Base-by-base conservation (phyloP, 2,329 filamentous ascomycete genomes). In the Salinomyces thailandicus region DNA sequence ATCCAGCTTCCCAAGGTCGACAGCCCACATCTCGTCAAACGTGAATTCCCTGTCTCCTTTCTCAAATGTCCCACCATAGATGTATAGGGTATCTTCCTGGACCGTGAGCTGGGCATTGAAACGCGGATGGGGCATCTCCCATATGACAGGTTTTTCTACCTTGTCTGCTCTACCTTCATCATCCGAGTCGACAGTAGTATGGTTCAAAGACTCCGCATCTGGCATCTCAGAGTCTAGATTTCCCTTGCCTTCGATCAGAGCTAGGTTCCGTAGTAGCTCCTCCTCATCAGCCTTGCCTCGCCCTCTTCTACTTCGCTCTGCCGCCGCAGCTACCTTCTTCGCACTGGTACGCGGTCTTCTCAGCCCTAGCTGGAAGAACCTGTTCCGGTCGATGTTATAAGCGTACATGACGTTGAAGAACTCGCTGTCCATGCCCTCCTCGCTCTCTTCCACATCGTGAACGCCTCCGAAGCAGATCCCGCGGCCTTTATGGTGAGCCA, bases 391-490 rank as follows among this genome's bases (percentile, higher is more conserved):
- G 44, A 94, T 78, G 54, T 93, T 95, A 85, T 87, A 96, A 4
- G 87, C 83, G 53, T 83, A 93, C 16, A 96, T 63, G 38, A 79
- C 75, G 51, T 95, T 89, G 66, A 96, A 98, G 62, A 98, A 98
- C 58, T 95, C 87, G 55, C 85, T 93, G 37, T 98, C 89, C 48
- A 98, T 93, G 3, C 84, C 86, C 59, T 98, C 91, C 36, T 60
- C 57, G 36, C 52, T 55, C 38, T 57, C 54, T 38, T 60, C 57
- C 2, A 60, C 56, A 39, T 60, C 56, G 52, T 95, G 85, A 3
- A 98, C 91, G 35, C 91, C 91, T 30, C 91, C 91, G 57, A 96
- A 96, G 52, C 85, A 64, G 39, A 98, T 89, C 1, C 91, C 91
- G 42, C 91, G 77, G 1, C 89, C 87, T 61, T 89, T 91, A 63